Conservation (phyloP, 2,329 filamentous ascomycete species). For the Diaporthe aspalathi region DNA sequence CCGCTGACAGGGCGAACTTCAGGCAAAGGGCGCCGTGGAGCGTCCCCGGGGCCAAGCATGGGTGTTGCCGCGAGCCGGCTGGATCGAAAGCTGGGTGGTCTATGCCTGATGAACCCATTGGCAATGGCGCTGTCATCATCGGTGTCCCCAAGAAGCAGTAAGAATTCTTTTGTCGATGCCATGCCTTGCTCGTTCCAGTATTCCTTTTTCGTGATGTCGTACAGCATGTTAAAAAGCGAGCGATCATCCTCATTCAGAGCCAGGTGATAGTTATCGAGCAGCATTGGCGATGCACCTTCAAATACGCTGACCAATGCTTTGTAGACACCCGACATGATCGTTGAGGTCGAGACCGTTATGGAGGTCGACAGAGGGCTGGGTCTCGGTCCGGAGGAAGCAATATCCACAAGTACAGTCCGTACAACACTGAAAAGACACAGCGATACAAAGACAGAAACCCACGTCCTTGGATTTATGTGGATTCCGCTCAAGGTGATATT, state of each 20-base stretch:
- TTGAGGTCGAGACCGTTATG: conserved; percentile 40
- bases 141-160: conserved; percentile 60
- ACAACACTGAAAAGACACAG: conserved; percentile 70
- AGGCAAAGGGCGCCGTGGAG: conserved; percentile 51
- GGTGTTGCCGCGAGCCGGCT: conserved; percentile 49
- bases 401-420: conserved; percentile 63
- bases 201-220: conserved; percentile 59
- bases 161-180: conserved; percentile 60
- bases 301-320: conserved; percentile 64
- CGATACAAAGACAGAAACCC: conserved; percentile 65
- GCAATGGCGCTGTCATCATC: conserved; percentile 52
- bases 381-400: conserved; percentile 48
- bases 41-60: conserved; percentile 48
- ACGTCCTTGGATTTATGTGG: conserved; percentile 56
- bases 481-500: conserved; percentile 53
- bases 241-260: conserved; percentile 59
- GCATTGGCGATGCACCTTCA: conserved; percentile 55
- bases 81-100: conserved; percentile 48
- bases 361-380: conserved; percentile 32
- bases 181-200: conserved; percentile 61
- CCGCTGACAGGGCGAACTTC: conserved; percentile 54
- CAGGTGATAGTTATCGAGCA: conserved; percentile 56
- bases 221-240: conserved; percentile 55
- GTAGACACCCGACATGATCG: conserved; percentile 61
- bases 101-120: conserved; percentile 56